Evolutionary conservation across 331 rosid species (phyloP), one percentile per base, ranked within the genome.

Genomic region (Rhamnella rubrinervis): DNA sequence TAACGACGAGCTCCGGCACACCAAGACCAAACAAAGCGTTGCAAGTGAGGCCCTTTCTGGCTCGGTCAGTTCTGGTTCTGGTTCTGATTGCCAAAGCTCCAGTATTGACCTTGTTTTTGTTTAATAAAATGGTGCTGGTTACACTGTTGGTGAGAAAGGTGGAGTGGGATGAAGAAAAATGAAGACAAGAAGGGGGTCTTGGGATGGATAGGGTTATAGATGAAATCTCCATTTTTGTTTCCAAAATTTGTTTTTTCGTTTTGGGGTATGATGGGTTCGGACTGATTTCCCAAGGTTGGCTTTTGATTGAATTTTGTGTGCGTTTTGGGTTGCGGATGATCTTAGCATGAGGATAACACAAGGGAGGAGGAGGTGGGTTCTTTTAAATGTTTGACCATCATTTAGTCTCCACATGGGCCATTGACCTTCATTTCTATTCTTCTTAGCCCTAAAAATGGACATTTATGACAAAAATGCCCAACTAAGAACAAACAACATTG

Each of bases 11-110:
- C 68, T 95, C 99, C 2, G 97, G 99, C 21, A 95, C 89, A 7
- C 99, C 99, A 63, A 95, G 82, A 26, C 99, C 99, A 51, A 95
- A 95, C 74, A 95, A 57, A 40, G 97, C 96, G 74, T 83, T 87
- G 84, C 97, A 91, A 59, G 78, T 89, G 16, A 95, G 46, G 55
- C 85, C 77, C 81, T 78, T 89, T 35, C 60, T 81, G 38, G 81
- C 57, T 52, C 66, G 72, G 25, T 63, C 67, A 17, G 71, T 78
- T 62, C 79, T 67, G 47, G 65, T 61, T 67, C 63, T 44, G 51
- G 14, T 81, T 75, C 72, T 64, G 60, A 57, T 12, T 61, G 41
- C 49, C 40, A 76, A 56, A 71, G 75, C 50, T 55, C 76, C 40
- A 26, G 4, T 21, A 44, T 57, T 56, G 44, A 72, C 62, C 72